Percentiles rank a stretch among this genome's conserved stretches.
Conservation (phyloP, 441 rosid species). For the Adansonia grandidieri region DNA sequence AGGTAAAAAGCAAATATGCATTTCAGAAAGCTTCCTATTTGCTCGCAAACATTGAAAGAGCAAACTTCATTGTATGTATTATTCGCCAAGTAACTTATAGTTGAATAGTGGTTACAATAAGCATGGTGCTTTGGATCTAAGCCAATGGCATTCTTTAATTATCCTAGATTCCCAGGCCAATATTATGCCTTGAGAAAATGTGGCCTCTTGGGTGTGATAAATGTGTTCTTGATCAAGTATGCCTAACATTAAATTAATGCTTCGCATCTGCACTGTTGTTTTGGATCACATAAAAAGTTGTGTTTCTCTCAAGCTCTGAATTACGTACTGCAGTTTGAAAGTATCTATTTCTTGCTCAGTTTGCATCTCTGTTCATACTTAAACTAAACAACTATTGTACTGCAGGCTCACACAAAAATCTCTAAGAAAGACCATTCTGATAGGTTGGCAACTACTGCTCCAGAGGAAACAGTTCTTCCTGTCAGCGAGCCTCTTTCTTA, state of each 20-base stretch:
- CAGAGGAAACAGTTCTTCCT: slow-evolving; percentile 46
- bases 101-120: no score
- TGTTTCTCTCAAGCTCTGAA: not conserved
- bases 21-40: slow-evolving; percentile 18
- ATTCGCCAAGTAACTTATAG: not conserved
- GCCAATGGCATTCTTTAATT: not conserved
- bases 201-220: not conserved
- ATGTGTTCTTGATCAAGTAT: not conserved
- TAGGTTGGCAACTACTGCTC: slow-evolving; percentile 37
- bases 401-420: slow-evolving; percentile 80
- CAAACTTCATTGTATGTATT: not conserved
- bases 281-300: not conserved
- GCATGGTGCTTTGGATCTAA: not conserved
- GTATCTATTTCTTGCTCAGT: not conserved
- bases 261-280: not conserved
- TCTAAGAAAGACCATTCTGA: slow-evolving; percentile 46
- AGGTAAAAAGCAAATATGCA: slow-evolving; percentile 51
- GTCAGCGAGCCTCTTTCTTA: slow-evolving; percentile 63
- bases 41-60: slow-evolving; percentile 15
- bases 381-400: not conserved
- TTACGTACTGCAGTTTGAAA: not conserved
- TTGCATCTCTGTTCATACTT: slow-evolving; percentile 15
- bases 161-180: slow-evolving; percentile 1
- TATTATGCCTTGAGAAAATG: not conserved
- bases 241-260: slow-evolving; percentile 3